A percentile compares a stretch with the other conserved stretches of the same genome.
Evolutionary conservation across 1,284 basidiomycete species (phyloP).

Genomic region (Chalciporus sp.): DNA sequence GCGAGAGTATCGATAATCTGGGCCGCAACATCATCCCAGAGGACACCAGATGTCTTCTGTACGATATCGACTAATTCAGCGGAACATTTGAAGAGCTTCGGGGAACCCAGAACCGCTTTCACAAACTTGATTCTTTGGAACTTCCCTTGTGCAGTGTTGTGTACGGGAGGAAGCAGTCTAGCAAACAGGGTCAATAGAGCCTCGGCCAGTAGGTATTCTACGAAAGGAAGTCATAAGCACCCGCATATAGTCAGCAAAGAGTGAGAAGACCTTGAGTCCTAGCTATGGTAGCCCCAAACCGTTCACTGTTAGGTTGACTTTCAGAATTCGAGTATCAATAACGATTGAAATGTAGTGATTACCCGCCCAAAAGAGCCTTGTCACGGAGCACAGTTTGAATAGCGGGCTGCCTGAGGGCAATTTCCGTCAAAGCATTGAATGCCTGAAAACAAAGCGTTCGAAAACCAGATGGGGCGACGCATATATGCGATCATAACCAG

Average conservation of each 20-base stretch:
- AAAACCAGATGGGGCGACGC: conserved; percentile 15
- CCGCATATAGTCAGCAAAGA: not conserved
- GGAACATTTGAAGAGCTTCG: conserved; percentile 35
- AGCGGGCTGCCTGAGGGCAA: conserved; percentile 24
- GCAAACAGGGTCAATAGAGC: conserved; percentile 58
- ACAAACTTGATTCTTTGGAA: conserved; percentile 49
- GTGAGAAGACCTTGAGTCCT: conserved; percentile 32
- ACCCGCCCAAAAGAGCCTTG: conserved; percentile 41
- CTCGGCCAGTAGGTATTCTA: conserved; percentile 61
- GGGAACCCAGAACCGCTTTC: conserved; percentile 49
- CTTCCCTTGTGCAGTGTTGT: conserved; percentile 36
- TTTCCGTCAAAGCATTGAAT: conserved; percentile 38
- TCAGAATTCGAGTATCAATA: conserved; percentile 4
- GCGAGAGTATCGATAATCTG: conserved; percentile 53
- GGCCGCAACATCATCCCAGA: conserved; percentile 56
- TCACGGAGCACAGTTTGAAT: conserved; percentile 39
- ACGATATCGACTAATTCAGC: conserved; percentile 45
- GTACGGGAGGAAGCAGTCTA: conserved; percentile 51
- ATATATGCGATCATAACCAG: conserved; percentile 31
- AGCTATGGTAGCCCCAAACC: conserved; percentile 38
- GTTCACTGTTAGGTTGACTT: conserved; percentile 25
- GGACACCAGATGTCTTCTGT: conserved; percentile 40
- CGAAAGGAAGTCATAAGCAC: conserved; percentile 4
- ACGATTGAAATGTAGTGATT: conserved; percentile 4
- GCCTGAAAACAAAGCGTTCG: conserved; percentile 29